phyloP scores from a whole-genome alignment of 345 rosid genomes.

The Mercurialis annua region DNA sequence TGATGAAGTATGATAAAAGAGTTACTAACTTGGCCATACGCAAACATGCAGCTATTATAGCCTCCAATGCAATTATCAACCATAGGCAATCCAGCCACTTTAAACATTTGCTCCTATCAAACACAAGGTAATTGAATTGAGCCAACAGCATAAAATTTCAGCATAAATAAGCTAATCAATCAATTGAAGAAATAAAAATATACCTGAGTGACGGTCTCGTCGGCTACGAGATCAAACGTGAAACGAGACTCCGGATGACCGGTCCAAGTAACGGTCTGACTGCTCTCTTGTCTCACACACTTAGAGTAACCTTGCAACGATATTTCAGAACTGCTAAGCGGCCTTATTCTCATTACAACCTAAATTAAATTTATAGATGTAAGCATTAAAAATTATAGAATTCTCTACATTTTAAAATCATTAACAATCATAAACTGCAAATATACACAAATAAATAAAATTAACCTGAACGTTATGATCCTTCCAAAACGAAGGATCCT shows the following conservation, averaged over 20 bases:
- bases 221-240: conserved; percentile 93
- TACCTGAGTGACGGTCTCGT: conserved; percentile 87
- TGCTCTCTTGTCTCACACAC: conserved; percentile 83
- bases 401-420: too few species aligned
- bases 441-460: too few species aligned
- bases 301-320: conserved; percentile 70
- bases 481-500: conserved; percentile 93
- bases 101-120: conserved; percentile 67
- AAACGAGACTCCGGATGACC: conserved; percentile 90
- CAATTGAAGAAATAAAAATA: neutral
- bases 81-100: conserved; percentile 95
- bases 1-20: conserved; percentile 3
- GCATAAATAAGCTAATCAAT: too few species aligned
- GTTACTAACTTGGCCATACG: conserved; percentile 83
- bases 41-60: conserved; percentile 99
- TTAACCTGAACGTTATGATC: conserved; percentile 90
- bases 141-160: too few species aligned
- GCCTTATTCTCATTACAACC: conserved; percentile 92
- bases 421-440: too few species aligned
- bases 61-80: conserved; percentile 96
- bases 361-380: too few species aligned
- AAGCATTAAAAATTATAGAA: too few species aligned
- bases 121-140: too few species aligned
- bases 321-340: conserved; percentile 75
- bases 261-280: conserved; percentile 81